phyloP scores from a whole-genome alignment of 2,329 filamentous ascomycete genomes.

The Alternaria dauci region DNA sequence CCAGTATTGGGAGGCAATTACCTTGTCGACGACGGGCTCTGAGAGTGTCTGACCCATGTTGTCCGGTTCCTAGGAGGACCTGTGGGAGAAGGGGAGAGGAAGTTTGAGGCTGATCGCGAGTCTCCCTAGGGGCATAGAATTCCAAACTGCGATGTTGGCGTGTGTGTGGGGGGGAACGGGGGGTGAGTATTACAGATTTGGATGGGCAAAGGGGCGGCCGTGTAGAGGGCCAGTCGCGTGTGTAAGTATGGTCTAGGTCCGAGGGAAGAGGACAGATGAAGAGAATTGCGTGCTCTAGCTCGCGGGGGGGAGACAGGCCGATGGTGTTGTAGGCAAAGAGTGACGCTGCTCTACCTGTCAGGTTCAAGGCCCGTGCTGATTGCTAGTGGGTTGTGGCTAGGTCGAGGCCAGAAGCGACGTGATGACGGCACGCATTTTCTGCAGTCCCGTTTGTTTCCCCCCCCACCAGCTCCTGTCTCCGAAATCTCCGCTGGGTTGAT shows the following conservation, averaged over 20 bases:
- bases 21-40: slow-evolving; percentile 99
- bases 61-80: slow-evolving; percentile 43
- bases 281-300: slow-evolving; percentile 33
- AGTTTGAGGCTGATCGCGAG: slow-evolving; percentile 31
- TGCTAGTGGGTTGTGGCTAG: slow-evolving; percentile 17
- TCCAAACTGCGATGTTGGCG: slow-evolving; percentile 36
- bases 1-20: slow-evolving; percentile 59
- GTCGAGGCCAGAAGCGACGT: slow-evolving; percentile 18
- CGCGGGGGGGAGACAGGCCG: slow-evolving; percentile 27
- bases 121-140: slow-evolving; percentile 45
- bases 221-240: slow-evolving; percentile 5
- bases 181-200: slow-evolving; percentile 25
- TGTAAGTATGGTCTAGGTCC: slow-evolving; percentile 1
- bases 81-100: slow-evolving; percentile 29
- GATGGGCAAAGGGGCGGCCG: slow-evolving; percentile 13
- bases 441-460: slow-evolving; percentile 17
- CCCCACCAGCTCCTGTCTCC: slow-evolving; percentile 18
- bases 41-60: slow-evolving; percentile 98
- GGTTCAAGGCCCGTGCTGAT: slow-evolving; percentile 12
- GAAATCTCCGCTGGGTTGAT: slow-evolving; percentile 5
- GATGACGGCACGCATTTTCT: slow-evolving; percentile 33
- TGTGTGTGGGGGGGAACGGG: slow-evolving; percentile 23
- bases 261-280: slow-evolving; percentile 3
- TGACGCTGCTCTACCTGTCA: slow-evolving; percentile 23
- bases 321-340: slow-evolving; percentile 31